Conservation (phyloP, 371 early-diverging fungal species). For the Syncephalastrum racemosum region DNA sequence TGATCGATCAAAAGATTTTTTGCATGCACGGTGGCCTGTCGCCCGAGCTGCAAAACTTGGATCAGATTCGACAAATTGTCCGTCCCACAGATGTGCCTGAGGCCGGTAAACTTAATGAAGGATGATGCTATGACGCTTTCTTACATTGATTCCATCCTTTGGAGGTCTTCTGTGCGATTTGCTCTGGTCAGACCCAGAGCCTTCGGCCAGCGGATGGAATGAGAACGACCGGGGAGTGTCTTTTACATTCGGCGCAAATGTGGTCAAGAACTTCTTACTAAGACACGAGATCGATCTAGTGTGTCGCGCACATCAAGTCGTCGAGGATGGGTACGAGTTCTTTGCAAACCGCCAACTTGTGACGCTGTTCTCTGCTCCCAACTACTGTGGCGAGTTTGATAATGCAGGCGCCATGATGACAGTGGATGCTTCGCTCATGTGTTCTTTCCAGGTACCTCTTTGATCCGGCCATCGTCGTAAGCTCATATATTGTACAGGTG, state of each 20-base stretch:
- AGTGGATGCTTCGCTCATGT: constrained; percentile 91
- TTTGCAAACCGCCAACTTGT: constrained; percentile 94
- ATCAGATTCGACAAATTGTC: constrained; percentile 88
- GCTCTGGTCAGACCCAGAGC: constrained; percentile 89
- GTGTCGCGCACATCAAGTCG: constrained; percentile 98
- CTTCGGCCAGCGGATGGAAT: constrained; percentile 83
- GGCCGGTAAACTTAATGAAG: constrained; percentile 24
- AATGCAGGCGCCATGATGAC: constrained; percentile 96
- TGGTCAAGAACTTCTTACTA: constrained; percentile 86
- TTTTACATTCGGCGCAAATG: constrained; percentile 89
- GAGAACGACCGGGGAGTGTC: constrained; percentile 98
- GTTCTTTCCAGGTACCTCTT: constrained; percentile 74
- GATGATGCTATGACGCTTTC: no score
- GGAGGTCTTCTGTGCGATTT: constrained; percentile 81
- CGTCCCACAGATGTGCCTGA: constrained; percentile 98
- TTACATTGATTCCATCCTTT: no score
- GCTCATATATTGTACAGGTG: not conserved
- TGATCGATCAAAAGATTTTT: constrained; percentile 96
- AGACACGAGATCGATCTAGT: constrained; percentile 92
- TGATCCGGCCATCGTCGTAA: not conserved
- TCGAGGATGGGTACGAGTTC: constrained; percentile 99
- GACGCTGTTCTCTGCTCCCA: constrained; percentile 97
- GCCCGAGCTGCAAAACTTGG: constrained; percentile 87
- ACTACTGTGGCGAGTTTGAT: constrained; percentile 99
- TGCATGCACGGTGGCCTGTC: constrained; percentile 99